phyloP scores from a whole-genome alignment of 2,329 filamentous ascomycete genomes.

The Colletotrichum sp. region DNA sequence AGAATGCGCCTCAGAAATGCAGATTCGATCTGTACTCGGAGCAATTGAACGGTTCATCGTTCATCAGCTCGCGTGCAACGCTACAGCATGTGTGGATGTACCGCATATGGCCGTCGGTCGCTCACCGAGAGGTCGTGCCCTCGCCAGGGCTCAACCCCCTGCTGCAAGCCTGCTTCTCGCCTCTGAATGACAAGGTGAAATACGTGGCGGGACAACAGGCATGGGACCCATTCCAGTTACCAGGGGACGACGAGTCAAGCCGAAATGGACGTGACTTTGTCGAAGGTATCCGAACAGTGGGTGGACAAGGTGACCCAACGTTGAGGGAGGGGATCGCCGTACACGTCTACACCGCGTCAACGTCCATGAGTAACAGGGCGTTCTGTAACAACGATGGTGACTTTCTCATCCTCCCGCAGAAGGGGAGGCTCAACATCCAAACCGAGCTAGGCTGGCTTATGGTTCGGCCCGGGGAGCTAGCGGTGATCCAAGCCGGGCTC shows the following conservation, averaged over 20 bases:
- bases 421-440: slow-evolving; percentile 68
- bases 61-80: slow-evolving; percentile 31
- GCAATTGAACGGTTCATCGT: slow-evolving; percentile 49
- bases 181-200: slow-evolving; percentile 46
- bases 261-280: neutral
- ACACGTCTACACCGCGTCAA: slow-evolving; percentile 21
- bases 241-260: neutral
- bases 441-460: slow-evolving; percentile 38
- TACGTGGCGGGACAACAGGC: slow-evolving; percentile 50
- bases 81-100: slow-evolving; percentile 40
- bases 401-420: slow-evolving; percentile 66
- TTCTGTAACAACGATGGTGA: slow-evolving; percentile 66
- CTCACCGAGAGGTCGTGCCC: slow-evolving; percentile 27
- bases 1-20: slow-evolving; percentile 49
- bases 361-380: slow-evolving; percentile 46
- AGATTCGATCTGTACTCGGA: slow-evolving; percentile 47
- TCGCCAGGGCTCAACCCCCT: slow-evolving; percentile 14
- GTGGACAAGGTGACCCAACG: neutral
- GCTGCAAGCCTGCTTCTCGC: slow-evolving; percentile 26
- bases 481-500: slow-evolving; percentile 45
- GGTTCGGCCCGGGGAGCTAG: slow-evolving; percentile 68
- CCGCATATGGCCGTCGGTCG: slow-evolving; percentile 35
- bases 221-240: slow-evolving; percentile 46
- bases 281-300: neutral
- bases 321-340: neutral